Percentiles rank a stretch among this genome's conserved stretches.
Evolutionary conservation across 140 eudicot species (phyloP).

Genomic region (Eryngium alpinum): DNA sequence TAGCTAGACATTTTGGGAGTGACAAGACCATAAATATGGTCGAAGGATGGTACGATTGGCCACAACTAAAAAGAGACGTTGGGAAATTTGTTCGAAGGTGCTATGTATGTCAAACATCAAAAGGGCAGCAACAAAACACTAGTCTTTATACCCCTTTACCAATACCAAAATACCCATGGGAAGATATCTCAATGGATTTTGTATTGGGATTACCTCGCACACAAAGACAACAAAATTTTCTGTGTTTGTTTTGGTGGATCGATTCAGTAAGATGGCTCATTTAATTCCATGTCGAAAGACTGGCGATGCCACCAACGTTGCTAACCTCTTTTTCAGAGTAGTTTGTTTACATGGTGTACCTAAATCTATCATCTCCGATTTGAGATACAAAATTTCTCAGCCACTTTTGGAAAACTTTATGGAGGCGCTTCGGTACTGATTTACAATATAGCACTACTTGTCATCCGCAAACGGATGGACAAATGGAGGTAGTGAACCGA

Average conservation of each 20-base stretch:
- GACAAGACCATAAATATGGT: neutral
- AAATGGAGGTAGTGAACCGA: neutral
- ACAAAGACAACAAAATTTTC: neutral
- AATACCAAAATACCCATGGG: neutral
- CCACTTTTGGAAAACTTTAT: neutral
- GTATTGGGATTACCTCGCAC: neutral
- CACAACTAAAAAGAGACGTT: neutral
- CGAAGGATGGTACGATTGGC: neutral
- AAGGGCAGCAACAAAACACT: neutral
- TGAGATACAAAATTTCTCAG: neutral
- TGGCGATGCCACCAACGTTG: neutral
- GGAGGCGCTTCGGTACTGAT: neutral
- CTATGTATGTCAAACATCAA: neutral
- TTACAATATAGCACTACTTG: neutral
- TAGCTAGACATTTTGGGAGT: neutral
- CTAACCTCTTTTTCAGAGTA: neutral
- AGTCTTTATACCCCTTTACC: neutral
- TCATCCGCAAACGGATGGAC: neutral
- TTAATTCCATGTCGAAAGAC: neutral
- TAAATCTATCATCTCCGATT: neutral
- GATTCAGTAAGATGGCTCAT: neutral
- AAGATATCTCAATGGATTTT: neutral
- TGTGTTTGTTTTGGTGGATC: neutral
- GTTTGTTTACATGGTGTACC: neutral
- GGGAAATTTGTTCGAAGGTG: neutral